Conservation (phyloP, 106 monocot species). For the Platanthera zijinensis region DNA sequence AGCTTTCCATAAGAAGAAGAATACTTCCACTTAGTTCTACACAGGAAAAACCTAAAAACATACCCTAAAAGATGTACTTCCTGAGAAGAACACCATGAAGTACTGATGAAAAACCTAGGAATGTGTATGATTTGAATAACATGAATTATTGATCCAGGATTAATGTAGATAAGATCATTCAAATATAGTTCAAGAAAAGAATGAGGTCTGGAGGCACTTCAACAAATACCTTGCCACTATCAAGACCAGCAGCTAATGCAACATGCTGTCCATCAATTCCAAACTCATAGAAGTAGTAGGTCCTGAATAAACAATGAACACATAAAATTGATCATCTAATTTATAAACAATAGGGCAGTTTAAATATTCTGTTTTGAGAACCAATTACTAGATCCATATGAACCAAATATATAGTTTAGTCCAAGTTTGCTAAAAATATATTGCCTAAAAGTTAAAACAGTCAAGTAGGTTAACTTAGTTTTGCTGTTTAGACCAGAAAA, state of each 20-base stretch:
- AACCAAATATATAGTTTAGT: background rate
- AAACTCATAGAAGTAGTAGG: conserved; percentile 96
- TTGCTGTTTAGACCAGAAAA: background rate
- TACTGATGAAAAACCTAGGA: background rate
- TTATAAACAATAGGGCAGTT: background rate
- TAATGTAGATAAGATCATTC: background rate
- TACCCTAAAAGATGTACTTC: background rate
- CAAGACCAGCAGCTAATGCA: conserved; percentile 68
- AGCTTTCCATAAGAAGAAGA: background rate
- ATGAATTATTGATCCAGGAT: background rate
- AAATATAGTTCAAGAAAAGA: background rate
- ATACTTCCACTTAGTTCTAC: background rate
- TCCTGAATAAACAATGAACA: conserved; percentile 38
- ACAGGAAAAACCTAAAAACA: background rate
- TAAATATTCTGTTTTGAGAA: background rate
- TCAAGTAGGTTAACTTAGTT: background rate
- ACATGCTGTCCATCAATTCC: conserved; percentile 58
- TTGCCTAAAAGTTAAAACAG: background rate
- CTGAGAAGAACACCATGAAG: background rate
- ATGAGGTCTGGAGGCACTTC: background rate
- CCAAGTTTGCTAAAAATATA: background rate
- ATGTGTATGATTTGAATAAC: background rate
- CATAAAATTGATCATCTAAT: background rate
- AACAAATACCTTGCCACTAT: conserved; percentile 65
- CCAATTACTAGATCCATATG: background rate